Conservation (phyloP, 2,329 filamentous ascomycete genomes). For the Sclerotiophoma versabilis region DNA sequence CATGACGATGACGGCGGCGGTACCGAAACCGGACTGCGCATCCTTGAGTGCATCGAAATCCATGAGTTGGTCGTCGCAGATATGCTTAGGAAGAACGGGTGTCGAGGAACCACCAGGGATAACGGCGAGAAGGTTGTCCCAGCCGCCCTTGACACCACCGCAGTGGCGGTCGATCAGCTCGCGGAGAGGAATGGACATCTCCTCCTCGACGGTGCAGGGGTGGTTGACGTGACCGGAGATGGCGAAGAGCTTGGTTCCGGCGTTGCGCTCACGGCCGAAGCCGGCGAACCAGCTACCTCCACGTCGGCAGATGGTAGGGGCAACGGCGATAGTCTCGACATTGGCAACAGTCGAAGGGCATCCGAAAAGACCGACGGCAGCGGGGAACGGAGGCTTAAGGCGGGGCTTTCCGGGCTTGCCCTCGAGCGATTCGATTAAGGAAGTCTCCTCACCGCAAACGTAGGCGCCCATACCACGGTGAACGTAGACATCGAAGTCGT, state of each 20-base stretch:
- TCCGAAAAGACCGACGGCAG: constrained; percentile 95
- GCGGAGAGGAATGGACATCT: constrained; percentile 96
- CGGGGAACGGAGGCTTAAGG: constrained; percentile 97
- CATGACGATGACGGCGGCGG: constrained; percentile 98
- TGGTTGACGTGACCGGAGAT: constrained; percentile 99
- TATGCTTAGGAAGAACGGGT: constrained; percentile 85
- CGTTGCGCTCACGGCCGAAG: constrained; percentile 95
- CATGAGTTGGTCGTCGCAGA: constrained; percentile 97
- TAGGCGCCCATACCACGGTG: constrained; percentile 98
- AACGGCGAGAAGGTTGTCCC: constrained; percentile 95
- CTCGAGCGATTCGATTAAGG: constrained; percentile 96
- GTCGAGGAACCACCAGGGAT: constrained; percentile 98
- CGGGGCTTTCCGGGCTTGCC: constrained; percentile 98
- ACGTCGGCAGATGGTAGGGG: constrained; percentile 92
- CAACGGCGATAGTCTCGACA: constrained; percentile 95
- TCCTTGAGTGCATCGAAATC: constrained; percentile 99
- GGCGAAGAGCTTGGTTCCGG: constrained; percentile 97
- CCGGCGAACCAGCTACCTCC: constrained; percentile 91
- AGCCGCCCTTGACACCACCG: constrained; percentile 92
- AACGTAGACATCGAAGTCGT: constrained; percentile 96
- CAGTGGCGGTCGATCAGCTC: constrained; percentile 99
- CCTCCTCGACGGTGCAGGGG: constrained; percentile 96
- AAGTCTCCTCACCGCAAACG: constrained; percentile 98
- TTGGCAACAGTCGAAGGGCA: constrained; percentile 98
- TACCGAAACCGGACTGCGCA: constrained; percentile 94